Evolutionary conservation across 1,139 yeast species (phyloP).

Genomic region (Candida sp.): DNA sequence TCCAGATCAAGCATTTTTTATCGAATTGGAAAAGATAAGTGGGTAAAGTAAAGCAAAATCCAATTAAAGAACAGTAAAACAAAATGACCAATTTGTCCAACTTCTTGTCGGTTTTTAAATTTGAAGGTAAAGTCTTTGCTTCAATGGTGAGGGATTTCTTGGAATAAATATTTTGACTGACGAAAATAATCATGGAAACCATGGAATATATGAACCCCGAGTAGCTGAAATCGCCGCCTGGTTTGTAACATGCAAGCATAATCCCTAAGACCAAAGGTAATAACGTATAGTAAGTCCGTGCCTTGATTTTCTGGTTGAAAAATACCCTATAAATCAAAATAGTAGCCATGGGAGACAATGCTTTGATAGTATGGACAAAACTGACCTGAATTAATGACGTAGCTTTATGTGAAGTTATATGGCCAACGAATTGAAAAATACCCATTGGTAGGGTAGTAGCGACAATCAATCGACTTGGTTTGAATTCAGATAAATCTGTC

Average conservation of each 20-base stretch:
- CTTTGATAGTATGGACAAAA: constrained; percentile 87
- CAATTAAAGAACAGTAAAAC: constrained; percentile 80
- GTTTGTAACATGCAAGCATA: constrained; percentile 72
- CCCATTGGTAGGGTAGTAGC: constrained; percentile 90
- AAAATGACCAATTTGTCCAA: constrained; percentile 81
- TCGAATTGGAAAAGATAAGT: constrained; percentile 47
- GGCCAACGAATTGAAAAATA: constrained; percentile 85
- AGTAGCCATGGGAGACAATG: constrained; percentile 83
- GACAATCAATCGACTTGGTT: constrained; percentile 54
- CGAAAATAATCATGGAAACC: constrained; percentile 81
- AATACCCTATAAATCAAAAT: constrained; percentile 72
- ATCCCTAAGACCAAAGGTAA: constrained; percentile 80
- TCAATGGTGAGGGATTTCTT: constrained; percentile 67
- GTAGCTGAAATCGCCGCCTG: constrained; percentile 8
- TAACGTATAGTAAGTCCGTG: constrained; percentile 72
- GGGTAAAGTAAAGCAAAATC: constrained; percentile 76
- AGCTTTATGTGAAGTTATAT: constrained; percentile 85
- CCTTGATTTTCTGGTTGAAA: constrained; percentile 54
- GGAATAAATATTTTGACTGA: constrained; percentile 88
- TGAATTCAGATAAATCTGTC: constrained; percentile 14
- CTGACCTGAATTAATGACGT: constrained; percentile 88
- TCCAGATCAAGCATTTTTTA: constrained; percentile 4
- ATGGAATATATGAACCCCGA: constrained; percentile 75
- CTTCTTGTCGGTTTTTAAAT: constrained; percentile 31
- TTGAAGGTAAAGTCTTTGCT: constrained; percentile 17